Base-by-base conservation (phyloP, 176 grass and related monocot genomes). In the Aegilops longissima region DNA sequence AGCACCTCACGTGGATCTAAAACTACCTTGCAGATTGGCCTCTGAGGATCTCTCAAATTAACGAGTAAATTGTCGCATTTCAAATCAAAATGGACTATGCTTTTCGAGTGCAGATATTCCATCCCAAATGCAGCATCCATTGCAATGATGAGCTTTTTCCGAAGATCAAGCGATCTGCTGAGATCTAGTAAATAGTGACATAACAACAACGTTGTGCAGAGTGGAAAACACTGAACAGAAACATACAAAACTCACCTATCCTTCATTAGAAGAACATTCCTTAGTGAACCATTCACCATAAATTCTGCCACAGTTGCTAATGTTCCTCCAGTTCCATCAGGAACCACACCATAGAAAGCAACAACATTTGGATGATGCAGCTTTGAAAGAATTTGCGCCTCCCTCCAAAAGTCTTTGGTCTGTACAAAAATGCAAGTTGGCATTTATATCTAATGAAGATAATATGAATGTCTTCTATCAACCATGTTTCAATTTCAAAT, bases 71-170 rank as follows among this genome's bases (percentile, higher is more conserved):
- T 99, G 58, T 99, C 97, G 0, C 97, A 99, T 84, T 99, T 99
- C 70, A 99, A 89, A 82, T 99, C 97, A 73, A 99, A 99, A 88
- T 99, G 97, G 20, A 99, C 97, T 82, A 99, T 99, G 86, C 92
- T 96, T 91, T 93, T 99, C n/a, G 94, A 94, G 85, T 99, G 97
- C 75, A 99, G 78, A 70, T 99, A 96, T 52, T 99, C 97, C 97
- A 99, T 99, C 51, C 97, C 97, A 66, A 95, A 99, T 76, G 97
- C 97, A 40, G 97, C 97, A 90, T 99, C 97, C 97, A 96, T 96
- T 73, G 97, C 90, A 87, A 99, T 99, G 75, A 96, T 96, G 23
- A 99, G 89, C 62, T 83, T 99, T 88, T 90, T 99, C 70, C 82
- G 94, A 75, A 73, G 89, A 90, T 99, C 97, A 66, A 99, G 90